These are phyloP conservation scores for Populus hybrid DNA, from an alignment of 441 rosid genomes.

Conservation along the genomic window DNA sequence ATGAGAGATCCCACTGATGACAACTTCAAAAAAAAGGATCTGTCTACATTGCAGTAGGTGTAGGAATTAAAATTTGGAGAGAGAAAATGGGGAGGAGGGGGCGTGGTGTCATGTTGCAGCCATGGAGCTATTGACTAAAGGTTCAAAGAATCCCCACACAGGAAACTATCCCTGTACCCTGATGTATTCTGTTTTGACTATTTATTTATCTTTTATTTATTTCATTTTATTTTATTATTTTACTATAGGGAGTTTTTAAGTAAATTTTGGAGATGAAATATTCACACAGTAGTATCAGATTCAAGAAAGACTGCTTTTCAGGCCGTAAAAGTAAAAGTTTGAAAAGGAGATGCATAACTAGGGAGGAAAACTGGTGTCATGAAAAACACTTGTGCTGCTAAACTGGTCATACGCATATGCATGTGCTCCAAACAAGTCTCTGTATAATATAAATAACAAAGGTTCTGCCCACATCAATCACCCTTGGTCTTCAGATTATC, in stretches of 20 bases:
- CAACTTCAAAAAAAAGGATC: not conserved
- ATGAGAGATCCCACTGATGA: conserved; percentile 4
- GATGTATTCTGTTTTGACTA: conserved; percentile 1
- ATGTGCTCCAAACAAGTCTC: not conserved
- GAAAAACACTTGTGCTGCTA: not conserved
- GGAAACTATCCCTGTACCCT: not conserved
- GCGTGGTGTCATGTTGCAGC: not conserved
- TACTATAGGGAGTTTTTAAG: conserved; percentile 15
- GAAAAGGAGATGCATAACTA: conserved; percentile 4
- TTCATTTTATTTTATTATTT: not conserved
- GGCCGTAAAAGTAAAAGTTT: conserved; percentile 26
- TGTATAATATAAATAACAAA: not conserved
- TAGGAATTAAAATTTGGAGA: not conserved
- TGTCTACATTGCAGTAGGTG: not conserved
- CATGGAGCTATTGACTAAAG: conserved; percentile 21
- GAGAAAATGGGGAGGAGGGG: not conserved
- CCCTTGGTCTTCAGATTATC: not conserved
- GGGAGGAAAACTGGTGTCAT: not conserved
- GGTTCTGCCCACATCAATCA: not conserved
- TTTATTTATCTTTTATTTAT: not conserved
- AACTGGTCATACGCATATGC: not conserved
- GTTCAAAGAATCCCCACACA: conserved; percentile 18
- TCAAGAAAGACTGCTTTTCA: conserved; percentile 28
- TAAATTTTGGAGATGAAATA: not conserved
- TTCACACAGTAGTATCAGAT: not conserved